Conservation (phyloP, 345 rosid genomes). For the Sapria himalayana region DNA sequence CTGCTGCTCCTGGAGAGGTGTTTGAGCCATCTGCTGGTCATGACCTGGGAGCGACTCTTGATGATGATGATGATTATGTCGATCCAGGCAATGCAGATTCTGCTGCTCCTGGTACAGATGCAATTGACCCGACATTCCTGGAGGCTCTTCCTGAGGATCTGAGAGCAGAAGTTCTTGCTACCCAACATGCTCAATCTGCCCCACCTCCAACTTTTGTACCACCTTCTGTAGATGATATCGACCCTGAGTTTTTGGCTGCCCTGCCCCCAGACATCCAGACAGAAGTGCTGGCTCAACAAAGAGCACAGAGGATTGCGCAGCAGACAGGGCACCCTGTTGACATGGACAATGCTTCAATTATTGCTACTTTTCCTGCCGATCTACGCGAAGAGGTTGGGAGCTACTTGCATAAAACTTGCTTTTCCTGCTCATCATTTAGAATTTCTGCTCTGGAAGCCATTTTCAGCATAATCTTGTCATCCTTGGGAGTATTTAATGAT, state of each 20-base stretch:
- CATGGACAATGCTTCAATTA: slow-evolving; percentile 96
- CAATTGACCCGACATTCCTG: slow-evolving; percentile 89
- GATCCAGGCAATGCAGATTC: slow-evolving; percentile 23
- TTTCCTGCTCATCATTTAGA: slow-evolving; percentile 5
- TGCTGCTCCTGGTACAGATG: slow-evolving; percentile 39
- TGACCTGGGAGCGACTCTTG: slow-evolving; percentile 13
- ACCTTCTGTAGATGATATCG: slow-evolving; percentile 81
- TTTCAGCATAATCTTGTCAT: too few relatives aligned
- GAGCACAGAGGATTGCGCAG: slow-evolving; percentile 75
- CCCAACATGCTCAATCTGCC: slow-evolving; percentile 85
- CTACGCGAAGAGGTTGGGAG: slow-evolving; percentile 83
- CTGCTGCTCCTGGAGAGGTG: slow-evolving; percentile 15
- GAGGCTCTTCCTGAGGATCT: slow-evolving; percentile 92
- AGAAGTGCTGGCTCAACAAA: slow-evolving; percentile 95
- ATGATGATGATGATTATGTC: slow-evolving; percentile 31
- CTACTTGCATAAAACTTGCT: slow-evolving; percentile 6
- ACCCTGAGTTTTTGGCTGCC: slow-evolving; percentile 95
- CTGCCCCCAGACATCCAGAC: slow-evolving; percentile 98
- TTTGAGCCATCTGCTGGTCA: slow-evolving; percentile 24
- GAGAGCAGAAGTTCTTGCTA: slow-evolving; percentile 88
- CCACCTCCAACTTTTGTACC: slow-evolving; percentile 74
- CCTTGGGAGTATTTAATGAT: too few relatives aligned
- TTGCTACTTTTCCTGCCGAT: slow-evolving; percentile 93
- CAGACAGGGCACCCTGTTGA: slow-evolving; percentile 97
- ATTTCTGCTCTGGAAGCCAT: slow-evolving; percentile 6